Evolutionary conservation across 495 filamentous ascomycete genomes (phyloP), one percentile per base, ranked within the genome.

Genomic region (Podospora bellae-mahoneyi): DNA sequence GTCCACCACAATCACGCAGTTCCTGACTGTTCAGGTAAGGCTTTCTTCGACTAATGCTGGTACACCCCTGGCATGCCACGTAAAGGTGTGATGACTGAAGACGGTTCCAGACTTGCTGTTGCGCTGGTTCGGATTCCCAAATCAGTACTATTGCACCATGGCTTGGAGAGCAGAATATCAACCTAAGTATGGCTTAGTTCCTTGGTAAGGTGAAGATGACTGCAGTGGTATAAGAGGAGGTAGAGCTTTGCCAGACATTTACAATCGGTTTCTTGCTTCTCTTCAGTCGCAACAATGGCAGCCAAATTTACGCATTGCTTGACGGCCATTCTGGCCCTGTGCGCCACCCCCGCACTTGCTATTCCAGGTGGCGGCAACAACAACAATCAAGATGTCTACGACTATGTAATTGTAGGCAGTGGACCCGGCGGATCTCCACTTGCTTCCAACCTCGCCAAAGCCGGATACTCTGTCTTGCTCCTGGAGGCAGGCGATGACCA

Each of bases 401-500:
- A 88, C 56, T 88, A 88, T 70, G 77, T 89, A 48, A 79, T 89
- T 18, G 82, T 88, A 5, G 87, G 87, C 39, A 83, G 81, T 34
- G 87, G 86, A 18, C 82, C 86, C 10, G 86, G 87, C 9, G 86
- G 87, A 27, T 84, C 83, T 18, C 85, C 85, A 3, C 64, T 88
- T 3, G 87, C 86, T 0, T 80, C 81, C 20, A 80, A 84, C 27
- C 81, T 88, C 5, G 87, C 85, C 20, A 79, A 82, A 48, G 80
- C 82, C 20, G 85, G 84, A 4, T 78, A 84, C 68, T 82, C 77
- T 30, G 83, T 84, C 0, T 82, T 88, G 4, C 74, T 89, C 1
- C 74, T 89, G 19, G 86, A 89, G 68, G 84, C 88, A 13, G 88
- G 88, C 34, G 78, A 82, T 63, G 86, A 90, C 72, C 79, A 85